phyloP scores from a whole-genome alignment of 208 protist species.

The Trichomonas vaginalis region DNA sequence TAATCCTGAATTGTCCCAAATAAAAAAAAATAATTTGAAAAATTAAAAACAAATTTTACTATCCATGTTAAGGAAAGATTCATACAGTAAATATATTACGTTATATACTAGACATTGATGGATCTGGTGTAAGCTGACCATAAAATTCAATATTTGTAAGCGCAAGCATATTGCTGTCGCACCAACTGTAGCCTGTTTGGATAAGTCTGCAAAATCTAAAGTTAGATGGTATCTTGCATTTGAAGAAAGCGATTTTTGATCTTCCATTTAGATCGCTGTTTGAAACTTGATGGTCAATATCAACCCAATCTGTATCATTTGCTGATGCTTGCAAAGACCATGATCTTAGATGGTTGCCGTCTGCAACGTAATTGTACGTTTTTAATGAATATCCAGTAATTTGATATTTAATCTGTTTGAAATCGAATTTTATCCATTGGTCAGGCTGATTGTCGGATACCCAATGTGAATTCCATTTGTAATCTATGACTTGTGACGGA shows the following conservation, averaged over 20 bases:
- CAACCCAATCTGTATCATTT: background rate
- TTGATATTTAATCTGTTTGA: background rate
- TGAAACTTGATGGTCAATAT: background rate
- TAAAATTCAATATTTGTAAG: conserved; percentile 1
- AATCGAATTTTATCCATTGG: conserved; percentile 17
- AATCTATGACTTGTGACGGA: background rate
- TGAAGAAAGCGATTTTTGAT: background rate
- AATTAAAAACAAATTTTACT: too few species aligned
- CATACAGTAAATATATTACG: too few species aligned
- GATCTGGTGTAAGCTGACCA: background rate
- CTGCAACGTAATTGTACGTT: background rate
- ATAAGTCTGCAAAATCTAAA: background rate
- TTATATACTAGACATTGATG: background rate
- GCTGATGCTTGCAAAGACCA: background rate
- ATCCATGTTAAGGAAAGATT: too few species aligned
- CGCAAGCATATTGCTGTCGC: background rate
- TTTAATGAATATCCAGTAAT: background rate
- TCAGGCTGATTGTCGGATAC: background rate
- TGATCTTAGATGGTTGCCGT: background rate
- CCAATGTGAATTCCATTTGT: background rate
- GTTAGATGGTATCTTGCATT: background rate
- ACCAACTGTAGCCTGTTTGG: background rate
- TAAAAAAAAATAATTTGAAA: too few species aligned
- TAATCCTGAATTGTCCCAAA: too few species aligned
- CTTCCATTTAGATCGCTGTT: background rate